Evolutionary conservation across 2,329 filamentous ascomycete genomes (phyloP).

Genomic region (Microdochium trichocladiopsis): DNA sequence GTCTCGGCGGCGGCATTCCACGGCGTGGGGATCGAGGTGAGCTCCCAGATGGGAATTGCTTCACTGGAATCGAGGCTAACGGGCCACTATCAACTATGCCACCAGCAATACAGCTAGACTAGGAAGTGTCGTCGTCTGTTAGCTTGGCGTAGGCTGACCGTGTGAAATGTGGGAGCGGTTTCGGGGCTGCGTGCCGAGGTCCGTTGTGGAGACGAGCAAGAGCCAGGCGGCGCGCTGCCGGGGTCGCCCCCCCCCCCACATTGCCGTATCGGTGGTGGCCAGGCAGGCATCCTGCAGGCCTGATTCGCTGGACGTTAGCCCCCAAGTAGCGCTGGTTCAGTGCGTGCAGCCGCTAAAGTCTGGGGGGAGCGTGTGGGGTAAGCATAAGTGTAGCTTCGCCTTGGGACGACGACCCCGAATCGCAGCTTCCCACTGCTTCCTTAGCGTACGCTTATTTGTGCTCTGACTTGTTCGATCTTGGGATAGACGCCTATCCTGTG

Average conservation of each 20-base stretch:
- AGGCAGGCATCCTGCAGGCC: neutral
- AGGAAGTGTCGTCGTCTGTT: neutral
- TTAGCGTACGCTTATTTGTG: no score
- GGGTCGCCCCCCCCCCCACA: neutral
- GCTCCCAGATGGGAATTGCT: neutral
- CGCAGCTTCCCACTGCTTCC: neutral
- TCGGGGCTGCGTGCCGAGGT: neutral
- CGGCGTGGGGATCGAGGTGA: slow-evolving; percentile 48
- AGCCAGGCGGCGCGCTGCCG: neutral
- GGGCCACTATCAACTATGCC: no score
- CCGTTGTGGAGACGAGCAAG: neutral
- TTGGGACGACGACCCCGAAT: neutral
- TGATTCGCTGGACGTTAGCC: neutral
- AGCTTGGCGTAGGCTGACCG: neutral
- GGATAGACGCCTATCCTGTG: no score
- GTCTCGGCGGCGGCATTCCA: slow-evolving; percentile 79
- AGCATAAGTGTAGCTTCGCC: neutral
- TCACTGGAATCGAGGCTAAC: neutral
- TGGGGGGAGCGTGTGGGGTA: neutral
- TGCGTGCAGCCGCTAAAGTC: neutral
- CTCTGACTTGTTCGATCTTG: no score
- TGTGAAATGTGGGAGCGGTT: neutral
- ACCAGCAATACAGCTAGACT: no score
- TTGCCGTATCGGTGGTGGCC: neutral
- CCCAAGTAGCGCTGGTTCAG: neutral